Base-by-base conservation (phyloP, 345 rosid genomes). In the Gossypium sturtianum region DNA sequence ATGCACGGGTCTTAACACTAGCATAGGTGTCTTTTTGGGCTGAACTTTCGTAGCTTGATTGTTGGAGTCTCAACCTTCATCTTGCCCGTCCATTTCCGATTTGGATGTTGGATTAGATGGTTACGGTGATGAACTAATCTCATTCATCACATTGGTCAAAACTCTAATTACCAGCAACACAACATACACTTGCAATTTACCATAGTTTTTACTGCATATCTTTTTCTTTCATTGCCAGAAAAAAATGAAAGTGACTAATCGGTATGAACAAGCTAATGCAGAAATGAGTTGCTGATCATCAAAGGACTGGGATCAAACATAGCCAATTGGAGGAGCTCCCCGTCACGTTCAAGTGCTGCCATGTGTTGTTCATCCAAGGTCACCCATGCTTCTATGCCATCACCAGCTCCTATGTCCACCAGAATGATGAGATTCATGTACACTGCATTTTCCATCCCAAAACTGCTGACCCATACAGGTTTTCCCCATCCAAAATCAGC, bases 321-420 rank as follows among this genome's bases (percentile, higher is more conserved):
- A 41, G 82, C 86, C 53, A 71, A 82, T 45, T 65, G 63, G 19
- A 61, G 48, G 49, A 82, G 73, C 68, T 77, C 82, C 13, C 54
- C 62, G 29, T 86, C 74, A 11, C 70, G 9, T 79, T 70, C 76
- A 34, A 83, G 66, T 6, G 45, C 17, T 17, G 69, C 76, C 85
- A 89, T 84, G n/a, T 77, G 80, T 58, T 76, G 66, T 53, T 87
- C 81, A 51, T 82, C 86, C 82, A 87, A 22, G 20, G 80, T 84
- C 45, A 85, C 78, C 89, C 88, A 87, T 17, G 89, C 89, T 79
- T 89, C 88, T 9, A 84, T 70, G 10, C 87, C 84, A 43, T 82
- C 80, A 20, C 87, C 83, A 0, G 10, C 34, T 51, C 22, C 75
- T 1, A 84, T 82, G 44, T 86, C 93, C 2, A 16, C 73, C 79